phyloP scores from a whole-genome alignment of 495 filamentous ascomycete species.

The Oleoguttula mirabilis region DNA sequence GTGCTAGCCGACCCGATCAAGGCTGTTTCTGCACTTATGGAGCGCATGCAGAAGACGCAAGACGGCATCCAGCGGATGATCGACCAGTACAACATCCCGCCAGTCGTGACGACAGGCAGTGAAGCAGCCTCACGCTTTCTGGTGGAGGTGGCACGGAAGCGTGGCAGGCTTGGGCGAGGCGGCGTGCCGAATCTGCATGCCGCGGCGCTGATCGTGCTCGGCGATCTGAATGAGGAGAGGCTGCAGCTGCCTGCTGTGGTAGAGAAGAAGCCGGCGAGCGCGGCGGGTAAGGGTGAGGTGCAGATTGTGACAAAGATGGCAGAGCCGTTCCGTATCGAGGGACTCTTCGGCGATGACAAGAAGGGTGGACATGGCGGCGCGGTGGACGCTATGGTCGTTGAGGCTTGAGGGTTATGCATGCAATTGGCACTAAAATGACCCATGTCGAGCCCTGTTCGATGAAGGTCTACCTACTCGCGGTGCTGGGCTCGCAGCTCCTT shows the following conservation, averaged over 20 bases:
- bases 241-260: slow-evolving; percentile 56
- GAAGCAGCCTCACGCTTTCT: slow-evolving; percentile 86
- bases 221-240: slow-evolving; percentile 88
- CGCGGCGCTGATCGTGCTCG: slow-evolving; percentile 85
- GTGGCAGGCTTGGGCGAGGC: slow-evolving; percentile 77
- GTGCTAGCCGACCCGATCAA: slow-evolving; percentile 85
- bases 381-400: too few relatives aligned
- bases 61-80: slow-evolving; percentile 63
- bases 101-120: slow-evolving; percentile 53
- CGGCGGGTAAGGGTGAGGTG: slow-evolving; percentile 22
- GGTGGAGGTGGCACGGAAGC: slow-evolving; percentile 83
- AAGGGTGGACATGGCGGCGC: not conserved
- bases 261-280: slow-evolving; percentile 26
- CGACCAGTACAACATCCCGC: slow-evolving; percentile 66
- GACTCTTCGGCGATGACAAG: slow-evolving; percentile 63
- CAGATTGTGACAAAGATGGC: slow-evolving; percentile 87
- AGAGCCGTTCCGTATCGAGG: slow-evolving; percentile 89
- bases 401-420: too few relatives aligned
- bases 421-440: too few relatives aligned
- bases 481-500: too few relatives aligned
- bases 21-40: slow-evolving; percentile 68
- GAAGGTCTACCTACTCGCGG: too few relatives aligned
- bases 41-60: slow-evolving; percentile 59
- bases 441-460: too few relatives aligned
- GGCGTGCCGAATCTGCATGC: slow-evolving; percentile 79